These are phyloP conservation scores for Cucurbita argyrosperma DNA, from an alignment of 306 rosid species.

Conservation along the genomic window DNA sequence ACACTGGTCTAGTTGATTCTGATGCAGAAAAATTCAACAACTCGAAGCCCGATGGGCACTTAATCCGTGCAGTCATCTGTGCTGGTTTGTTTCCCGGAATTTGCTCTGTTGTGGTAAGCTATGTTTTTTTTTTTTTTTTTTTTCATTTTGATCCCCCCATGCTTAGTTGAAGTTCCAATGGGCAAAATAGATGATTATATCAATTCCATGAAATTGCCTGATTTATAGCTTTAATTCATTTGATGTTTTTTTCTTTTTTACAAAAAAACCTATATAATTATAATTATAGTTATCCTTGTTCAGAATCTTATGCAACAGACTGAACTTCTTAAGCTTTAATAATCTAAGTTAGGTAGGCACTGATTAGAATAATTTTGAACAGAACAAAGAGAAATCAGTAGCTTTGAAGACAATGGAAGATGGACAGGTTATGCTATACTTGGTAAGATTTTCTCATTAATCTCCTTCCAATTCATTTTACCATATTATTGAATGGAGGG, in stretches of 20 bases:
- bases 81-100: slow-evolving; percentile 80
- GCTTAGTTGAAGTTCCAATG: too few species aligned
- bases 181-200: too few species aligned
- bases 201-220: background rate
- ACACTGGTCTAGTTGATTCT: slow-evolving; percentile 49
- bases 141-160: too few species aligned
- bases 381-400: slow-evolving; percentile 83
- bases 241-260: background rate
- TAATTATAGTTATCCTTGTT: background rate
- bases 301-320: background rate
- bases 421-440: slow-evolving; percentile 53
- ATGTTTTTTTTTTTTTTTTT: background rate
- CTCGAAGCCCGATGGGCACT: slow-evolving; percentile 59
- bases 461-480: background rate
- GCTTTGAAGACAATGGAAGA: slow-evolving; percentile 85
- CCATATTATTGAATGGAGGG: slow-evolving; percentile 10
- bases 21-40: slow-evolving; percentile 29
- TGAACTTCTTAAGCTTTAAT: background rate
- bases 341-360: background rate
- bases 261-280: background rate
- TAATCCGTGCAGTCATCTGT: slow-evolving; percentile 64
- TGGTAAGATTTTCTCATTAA: slow-evolving; percentile 12
- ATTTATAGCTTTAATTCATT: background rate
- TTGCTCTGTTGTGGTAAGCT: slow-evolving; percentile 85
- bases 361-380: slow-evolving; percentile 18